phyloP scores from a whole-genome alignment of 1,284 basidiomycete species.

The Erythrobasidium hasegawianum region DNA sequence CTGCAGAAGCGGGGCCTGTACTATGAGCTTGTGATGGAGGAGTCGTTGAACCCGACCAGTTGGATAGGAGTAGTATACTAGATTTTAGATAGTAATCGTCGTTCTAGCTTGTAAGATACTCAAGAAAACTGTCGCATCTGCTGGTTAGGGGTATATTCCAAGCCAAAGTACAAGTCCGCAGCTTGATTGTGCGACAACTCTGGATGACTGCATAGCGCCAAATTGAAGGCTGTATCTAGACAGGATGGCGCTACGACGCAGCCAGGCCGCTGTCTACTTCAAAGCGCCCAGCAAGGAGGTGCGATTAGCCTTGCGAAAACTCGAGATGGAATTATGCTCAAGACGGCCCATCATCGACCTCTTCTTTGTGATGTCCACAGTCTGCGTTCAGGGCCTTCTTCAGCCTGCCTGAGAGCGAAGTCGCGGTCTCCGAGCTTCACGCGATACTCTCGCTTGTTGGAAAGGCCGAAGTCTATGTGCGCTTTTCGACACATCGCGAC shows the following conservation, averaged over 20 bases:
- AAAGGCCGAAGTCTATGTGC: slow-evolving; percentile 85
- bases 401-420: slow-evolving; percentile 42
- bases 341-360: background rate
- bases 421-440: slow-evolving; percentile 63
- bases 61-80: no score
- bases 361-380: slow-evolving; percentile 19
- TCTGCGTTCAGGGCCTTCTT: slow-evolving; percentile 42
- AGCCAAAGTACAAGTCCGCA: no score
- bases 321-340: background rate
- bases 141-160: no score
- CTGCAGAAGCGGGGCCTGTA: slow-evolving; percentile 23
- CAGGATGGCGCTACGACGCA: slow-evolving; percentile 30
- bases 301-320: slow-evolving; percentile 4
- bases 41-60: slow-evolving; percentile 1
- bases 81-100: no score
- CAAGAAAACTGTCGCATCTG: no score
- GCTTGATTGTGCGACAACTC: no score
- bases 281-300: slow-evolving; percentile 41
- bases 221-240: no score
- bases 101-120: background rate
- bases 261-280: slow-evolving; percentile 39
- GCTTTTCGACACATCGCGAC: slow-evolving; percentile 46
- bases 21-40: slow-evolving; percentile 13
- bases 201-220: background rate
- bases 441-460: slow-evolving; percentile 80